Percentiles rank a stretch among this genome's conserved stretches.
phyloP scores from a whole-genome alignment of 2,329 filamentous ascomycete species.

The Hawksworthiomyces lignivorus region DNA sequence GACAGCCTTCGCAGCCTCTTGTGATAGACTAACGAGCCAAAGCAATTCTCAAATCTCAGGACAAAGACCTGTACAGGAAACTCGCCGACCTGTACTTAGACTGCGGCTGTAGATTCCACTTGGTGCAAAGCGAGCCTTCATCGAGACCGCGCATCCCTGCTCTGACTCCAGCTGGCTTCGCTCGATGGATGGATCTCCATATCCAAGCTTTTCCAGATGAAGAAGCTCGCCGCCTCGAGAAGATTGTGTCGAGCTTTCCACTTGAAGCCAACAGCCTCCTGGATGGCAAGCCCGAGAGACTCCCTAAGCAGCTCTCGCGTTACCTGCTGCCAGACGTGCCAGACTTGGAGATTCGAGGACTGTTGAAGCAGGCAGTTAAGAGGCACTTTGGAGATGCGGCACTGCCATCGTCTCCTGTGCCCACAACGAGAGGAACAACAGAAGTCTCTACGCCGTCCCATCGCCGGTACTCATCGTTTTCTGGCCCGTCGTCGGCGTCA shows the following conservation, averaged over 20 bases:
- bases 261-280: slow-evolving; percentile 48
- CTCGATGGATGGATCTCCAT: slow-evolving; percentile 63
- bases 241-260: slow-evolving; percentile 61
- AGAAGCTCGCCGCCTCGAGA: slow-evolving; percentile 63
- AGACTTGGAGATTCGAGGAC: slow-evolving; percentile 49
- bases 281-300: slow-evolving; percentile 59
- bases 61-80: slow-evolving; percentile 1
- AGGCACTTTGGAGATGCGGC: slow-evolving; percentile 27
- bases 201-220: slow-evolving; percentile 69
- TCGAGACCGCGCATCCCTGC: slow-evolving; percentile 53
- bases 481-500: neutral
- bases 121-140: slow-evolving; percentile 47
- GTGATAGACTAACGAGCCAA: slow-evolving; percentile 17
- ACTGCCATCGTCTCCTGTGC: neutral
- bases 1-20: slow-evolving; percentile 20
- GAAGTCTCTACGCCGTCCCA: neutral
- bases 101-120: slow-evolving; percentile 53
- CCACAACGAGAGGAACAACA: slow-evolving; percentile 1
- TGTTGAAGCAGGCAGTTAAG: slow-evolving; percentile 53
- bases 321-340: slow-evolving; percentile 58
- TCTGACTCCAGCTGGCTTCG: slow-evolving; percentile 61
- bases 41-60: slow-evolving; percentile 44
- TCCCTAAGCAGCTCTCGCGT: slow-evolving; percentile 71
- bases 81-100: slow-evolving; percentile 43
- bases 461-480: slow-evolving; percentile 1